Evolutionary conservation across 2,329 filamentous ascomycete species (phyloP), one percentile per base, ranked within the genome.

Genomic region (Coleophoma cylindrospora): DNA sequence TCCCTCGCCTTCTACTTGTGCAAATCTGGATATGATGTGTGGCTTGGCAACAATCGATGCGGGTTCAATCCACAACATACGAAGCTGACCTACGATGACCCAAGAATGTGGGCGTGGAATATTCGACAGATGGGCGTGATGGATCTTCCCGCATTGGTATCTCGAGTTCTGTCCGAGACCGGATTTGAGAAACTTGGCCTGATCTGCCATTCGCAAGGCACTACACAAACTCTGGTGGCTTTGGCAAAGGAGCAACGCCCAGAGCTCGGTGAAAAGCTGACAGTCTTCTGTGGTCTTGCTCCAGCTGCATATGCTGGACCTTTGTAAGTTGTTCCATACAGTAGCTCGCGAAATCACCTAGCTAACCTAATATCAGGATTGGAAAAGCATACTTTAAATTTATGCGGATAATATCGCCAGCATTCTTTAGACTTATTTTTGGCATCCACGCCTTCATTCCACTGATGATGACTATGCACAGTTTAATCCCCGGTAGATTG

Each of bases 91-190:
- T 83, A 87, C 57, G 72, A 73, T 3, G 92, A 97, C 63, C 91
- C 92, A 1, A 81, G 91, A 32, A 95, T 96, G 89, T 96, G 92
- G 92, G 83, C 85, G 38, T 97, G 92, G 92, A 95, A 95, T 57
- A 95, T 96, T 49, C 82, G 89, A 0, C 89, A 96, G 63, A 95
- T 96, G 87, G 92, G 91, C 3, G 85, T 91, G 1, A 82, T 95
- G 64, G 92, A 97, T 64, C 76, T 97, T 3, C 79, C 91, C 0
- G 91, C 91, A 0, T 76, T 96, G 34, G 79, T 87, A 1, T 89
- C 86, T 0, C 83, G 89, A 6, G 89, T 96, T 1, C 75, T 96
- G 2, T 77, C 76, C 37, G 87, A 95, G 69, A 96, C 91, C 0
- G 85, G 87, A 0, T 96, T 95, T 61, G 74, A 81, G 14, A 94